A percentile compares a stretch with the other conserved stretches of the same genome.
These are phyloP conservation scores for Dendrocalamus latiflorus DNA, from an alignment of 202 grass and related monocot genomes.

Conservation along the genomic window DNA sequence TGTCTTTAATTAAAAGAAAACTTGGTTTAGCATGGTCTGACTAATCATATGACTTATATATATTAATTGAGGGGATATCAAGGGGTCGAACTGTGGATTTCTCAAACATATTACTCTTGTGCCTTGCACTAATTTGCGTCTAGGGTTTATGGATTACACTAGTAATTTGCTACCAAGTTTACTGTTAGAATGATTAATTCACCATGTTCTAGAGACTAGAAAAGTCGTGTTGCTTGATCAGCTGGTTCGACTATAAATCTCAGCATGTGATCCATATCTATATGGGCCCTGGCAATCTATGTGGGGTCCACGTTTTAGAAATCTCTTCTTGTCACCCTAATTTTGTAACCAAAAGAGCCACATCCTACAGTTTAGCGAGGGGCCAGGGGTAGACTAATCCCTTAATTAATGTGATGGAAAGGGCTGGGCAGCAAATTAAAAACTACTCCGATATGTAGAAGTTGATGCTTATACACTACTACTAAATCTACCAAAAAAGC, in stretches of 20 bases:
- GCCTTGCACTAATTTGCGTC: not conserved
- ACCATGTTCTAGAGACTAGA: not conserved
- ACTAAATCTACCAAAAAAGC: conserved; percentile 17
- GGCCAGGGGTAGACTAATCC: not conserved
- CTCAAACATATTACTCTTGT: not conserved
- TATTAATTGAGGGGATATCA: not conserved
- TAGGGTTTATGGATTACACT: not conserved
- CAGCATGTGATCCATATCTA: conserved; percentile 23
- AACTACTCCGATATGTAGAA: not conserved
- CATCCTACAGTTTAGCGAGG: not conserved
- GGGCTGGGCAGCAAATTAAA: not conserved
- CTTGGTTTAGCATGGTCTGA: not conserved
- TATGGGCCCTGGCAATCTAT: conserved; percentile 24
- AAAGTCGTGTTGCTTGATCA: not conserved
- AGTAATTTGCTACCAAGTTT: not conserved
- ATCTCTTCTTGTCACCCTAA: not conserved
- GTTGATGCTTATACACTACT: conserved; percentile 23
- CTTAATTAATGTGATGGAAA: not conserved
- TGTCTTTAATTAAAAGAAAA: not conserved
- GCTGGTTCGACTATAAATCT: conserved; percentile 13
- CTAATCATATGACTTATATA: not conserved
- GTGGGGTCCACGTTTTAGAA: not conserved
- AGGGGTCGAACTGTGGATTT: not conserved
- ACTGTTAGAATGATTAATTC: not conserved
- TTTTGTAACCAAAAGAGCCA: not conserved